Conservation (phyloP, 2,329 filamentous ascomycete species). For the Teratosphaeria epicoccoides region DNA sequence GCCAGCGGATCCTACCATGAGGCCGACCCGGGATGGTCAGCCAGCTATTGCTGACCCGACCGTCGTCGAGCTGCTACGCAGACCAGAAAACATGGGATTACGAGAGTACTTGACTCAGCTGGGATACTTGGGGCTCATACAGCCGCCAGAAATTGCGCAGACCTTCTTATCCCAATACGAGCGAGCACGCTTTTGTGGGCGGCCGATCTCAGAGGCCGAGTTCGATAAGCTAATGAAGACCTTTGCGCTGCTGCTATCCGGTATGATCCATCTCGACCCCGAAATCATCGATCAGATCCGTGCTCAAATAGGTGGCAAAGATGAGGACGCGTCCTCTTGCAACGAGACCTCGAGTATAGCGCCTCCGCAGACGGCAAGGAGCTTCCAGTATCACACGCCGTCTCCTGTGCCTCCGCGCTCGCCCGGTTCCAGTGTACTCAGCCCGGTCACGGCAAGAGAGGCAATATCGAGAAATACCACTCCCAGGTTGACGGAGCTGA, state of each 20-base stretch:
- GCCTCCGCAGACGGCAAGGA: neutral
- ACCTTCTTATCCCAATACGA: constrained; percentile 71
- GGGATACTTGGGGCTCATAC: constrained; percentile 52
- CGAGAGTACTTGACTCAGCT: constrained; percentile 70
- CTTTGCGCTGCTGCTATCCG: constrained; percentile 69
- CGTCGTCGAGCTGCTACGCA: constrained; percentile 60
- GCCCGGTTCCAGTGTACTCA: constrained; percentile 13
- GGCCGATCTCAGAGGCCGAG: constrained; percentile 54
- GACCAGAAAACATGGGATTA: constrained; percentile 60
- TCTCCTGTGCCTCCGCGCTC: constrained; percentile 7
- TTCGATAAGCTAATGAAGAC: constrained; percentile 74
- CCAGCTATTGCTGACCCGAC: constrained; percentile 17
- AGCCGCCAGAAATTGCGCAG: constrained; percentile 38
- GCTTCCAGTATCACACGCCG: constrained; percentile 6
- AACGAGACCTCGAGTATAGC: neutral
- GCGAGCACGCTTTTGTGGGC: constrained; percentile 67
- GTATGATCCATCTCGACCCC: constrained; percentile 56
- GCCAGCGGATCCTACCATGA: constrained; percentile 42
- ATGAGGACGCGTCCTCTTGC: neutral
- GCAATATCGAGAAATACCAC: constrained; percentile 12
- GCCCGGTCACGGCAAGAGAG: constrained; percentile 20
- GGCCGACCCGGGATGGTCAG: constrained; percentile 28
- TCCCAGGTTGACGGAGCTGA: constrained; percentile 12
- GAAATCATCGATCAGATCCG: constrained; percentile 37
- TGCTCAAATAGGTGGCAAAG: constrained; percentile 19